These are phyloP conservation scores for Leccinum pellstonianum DNA, from an alignment of 768 basidiomycete species.

Conservation along the genomic window DNA sequence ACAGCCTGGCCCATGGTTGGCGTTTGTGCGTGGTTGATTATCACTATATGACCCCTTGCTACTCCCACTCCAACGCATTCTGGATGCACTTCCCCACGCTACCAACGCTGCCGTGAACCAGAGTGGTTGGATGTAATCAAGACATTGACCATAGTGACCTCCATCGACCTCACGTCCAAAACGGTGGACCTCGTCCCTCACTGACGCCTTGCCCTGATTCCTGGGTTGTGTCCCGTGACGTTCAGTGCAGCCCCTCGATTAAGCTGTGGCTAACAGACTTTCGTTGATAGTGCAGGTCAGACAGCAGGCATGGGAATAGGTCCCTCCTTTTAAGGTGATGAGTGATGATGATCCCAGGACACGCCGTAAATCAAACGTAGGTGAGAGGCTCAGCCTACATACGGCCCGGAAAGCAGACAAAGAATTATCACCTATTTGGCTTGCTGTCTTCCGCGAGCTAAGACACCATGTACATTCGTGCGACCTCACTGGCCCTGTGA, in stretches of 20 bases:
- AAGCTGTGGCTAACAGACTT: background rate
- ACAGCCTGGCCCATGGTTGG: constrained; percentile 14
- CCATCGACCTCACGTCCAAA: background rate
- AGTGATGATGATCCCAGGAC: constrained; percentile 6
- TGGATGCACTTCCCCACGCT: background rate
- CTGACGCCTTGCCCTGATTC: constrained; percentile 14
- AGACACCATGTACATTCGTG: constrained; percentile 2
- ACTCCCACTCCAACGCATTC: constrained; percentile 5
- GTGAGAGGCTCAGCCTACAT: constrained; percentile 5
- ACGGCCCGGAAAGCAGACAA: constrained; percentile 7
- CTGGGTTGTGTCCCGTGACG: constrained; percentile 13
- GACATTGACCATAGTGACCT: constrained; percentile 1
- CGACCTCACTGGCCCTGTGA: constrained; percentile 5
- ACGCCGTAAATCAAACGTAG: constrained; percentile 13
- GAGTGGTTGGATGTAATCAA: background rate
- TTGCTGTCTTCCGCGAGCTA: constrained; percentile 1
- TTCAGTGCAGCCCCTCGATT: constrained; percentile 12
- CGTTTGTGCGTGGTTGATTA: constrained; percentile 25
- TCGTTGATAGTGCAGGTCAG: background rate
- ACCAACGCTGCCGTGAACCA: background rate
- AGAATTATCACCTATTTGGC: constrained; percentile 15
- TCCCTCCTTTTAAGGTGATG: constrained; percentile 5
- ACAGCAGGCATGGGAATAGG: constrained; percentile 13
- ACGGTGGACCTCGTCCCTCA: background rate
- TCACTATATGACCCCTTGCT: constrained; percentile 4